Percentiles rank a stretch among this genome's conserved stretches.
phyloP scores from a whole-genome alignment of 148 eudicot genomes.

The Persicaria maculosa region DNA sequence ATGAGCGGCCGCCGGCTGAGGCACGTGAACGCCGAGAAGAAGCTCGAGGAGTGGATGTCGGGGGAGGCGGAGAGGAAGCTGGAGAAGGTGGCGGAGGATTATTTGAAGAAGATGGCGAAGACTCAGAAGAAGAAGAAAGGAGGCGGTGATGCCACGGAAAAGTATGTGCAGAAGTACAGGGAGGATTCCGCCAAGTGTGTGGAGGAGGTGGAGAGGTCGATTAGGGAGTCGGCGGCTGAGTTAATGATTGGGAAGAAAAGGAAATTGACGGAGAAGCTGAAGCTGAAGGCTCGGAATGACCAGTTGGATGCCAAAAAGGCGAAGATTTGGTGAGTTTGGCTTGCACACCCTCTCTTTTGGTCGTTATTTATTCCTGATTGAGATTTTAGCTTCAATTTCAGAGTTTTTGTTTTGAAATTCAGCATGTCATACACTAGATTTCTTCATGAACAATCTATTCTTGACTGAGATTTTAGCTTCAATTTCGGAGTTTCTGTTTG shows the following conservation, averaged over 20 bases:
- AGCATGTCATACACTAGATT: background rate
- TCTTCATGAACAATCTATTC: background rate
- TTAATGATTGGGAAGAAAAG: conserved; percentile 29
- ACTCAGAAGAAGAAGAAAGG: conserved; percentile 34
- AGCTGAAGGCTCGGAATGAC: conserved; percentile 24
- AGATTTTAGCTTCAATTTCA: background rate
- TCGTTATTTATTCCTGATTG: background rate
- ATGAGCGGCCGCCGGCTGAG: conserved; percentile 91
- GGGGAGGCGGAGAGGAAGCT: conserved; percentile 70
- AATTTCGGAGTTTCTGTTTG: no score
- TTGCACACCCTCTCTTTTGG: background rate
- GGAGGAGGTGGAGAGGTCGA: conserved; percentile 76
- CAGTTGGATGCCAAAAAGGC: conserved; percentile 43
- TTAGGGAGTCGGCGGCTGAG: conserved; percentile 60
- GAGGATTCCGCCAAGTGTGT: conserved; percentile 64
- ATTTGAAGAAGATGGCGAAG: conserved; percentile 61
- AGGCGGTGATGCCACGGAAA: conserved; percentile 46
- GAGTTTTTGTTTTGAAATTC: background rate
- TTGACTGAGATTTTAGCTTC: no score
- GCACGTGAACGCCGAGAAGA: conserved; percentile 97
- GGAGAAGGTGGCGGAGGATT: conserved; percentile 90
- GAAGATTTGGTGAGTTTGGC: conserved; percentile 64
- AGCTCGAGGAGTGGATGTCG: conserved; percentile 87
- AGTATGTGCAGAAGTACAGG: conserved; percentile 72
- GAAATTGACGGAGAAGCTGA: conserved; percentile 26